Evolutionary conservation across 1,284 basidiomycete genomes (phyloP).

Genomic region (Cutaneotrichosporon curvatum): DNA sequence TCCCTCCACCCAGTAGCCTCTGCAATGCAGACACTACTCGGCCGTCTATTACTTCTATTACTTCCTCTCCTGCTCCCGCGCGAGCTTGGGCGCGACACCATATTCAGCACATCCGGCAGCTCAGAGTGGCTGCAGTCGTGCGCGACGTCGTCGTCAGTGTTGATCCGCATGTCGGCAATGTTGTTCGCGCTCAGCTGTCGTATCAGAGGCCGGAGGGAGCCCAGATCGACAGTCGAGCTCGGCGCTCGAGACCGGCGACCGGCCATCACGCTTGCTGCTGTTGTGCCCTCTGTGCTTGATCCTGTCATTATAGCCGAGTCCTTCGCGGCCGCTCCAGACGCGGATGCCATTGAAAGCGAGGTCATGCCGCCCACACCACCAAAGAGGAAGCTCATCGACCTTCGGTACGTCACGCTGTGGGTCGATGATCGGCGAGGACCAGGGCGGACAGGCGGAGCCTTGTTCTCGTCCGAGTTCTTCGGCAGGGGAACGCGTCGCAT

Average conservation of each 20-base stretch:
- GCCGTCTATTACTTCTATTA: too few relatives aligned
- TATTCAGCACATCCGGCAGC: neutral
- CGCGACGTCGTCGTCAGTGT: conserved; percentile 4
- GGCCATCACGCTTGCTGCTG: conserved; percentile 1
- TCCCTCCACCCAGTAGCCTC: too few relatives aligned
- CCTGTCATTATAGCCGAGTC: neutral
- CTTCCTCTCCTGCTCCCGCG: neutral
- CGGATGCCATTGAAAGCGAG: conserved; percentile 21
- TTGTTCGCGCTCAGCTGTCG: conserved; percentile 22
- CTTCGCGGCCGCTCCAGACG: conserved; percentile 1
- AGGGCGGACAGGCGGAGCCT: conserved; percentile 14
- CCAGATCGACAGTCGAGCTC: conserved; percentile 7
- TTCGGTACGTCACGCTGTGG: conserved; percentile 12
- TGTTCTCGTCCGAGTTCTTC: conserved; percentile 28
- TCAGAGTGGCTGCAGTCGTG: neutral
- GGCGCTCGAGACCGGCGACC: conserved; percentile 18
- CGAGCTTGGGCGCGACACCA: conserved; percentile 1
- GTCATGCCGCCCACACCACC: conserved; percentile 35
- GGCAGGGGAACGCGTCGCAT: conserved; percentile 1
- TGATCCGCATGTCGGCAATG: conserved; percentile 15
- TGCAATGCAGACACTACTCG: too few relatives aligned
- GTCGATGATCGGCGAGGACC: conserved; percentile 14
- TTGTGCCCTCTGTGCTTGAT: conserved; percentile 5
- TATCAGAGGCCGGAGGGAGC: conserved; percentile 21
- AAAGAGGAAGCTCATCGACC: conserved; percentile 37